A percentile compares a stretch with the other conserved stretches of the same genome.
These are phyloP conservation scores for Stentor roeselii DNA, from an alignment of 73 alveolate genomes.

Conservation along the genomic window DNA sequence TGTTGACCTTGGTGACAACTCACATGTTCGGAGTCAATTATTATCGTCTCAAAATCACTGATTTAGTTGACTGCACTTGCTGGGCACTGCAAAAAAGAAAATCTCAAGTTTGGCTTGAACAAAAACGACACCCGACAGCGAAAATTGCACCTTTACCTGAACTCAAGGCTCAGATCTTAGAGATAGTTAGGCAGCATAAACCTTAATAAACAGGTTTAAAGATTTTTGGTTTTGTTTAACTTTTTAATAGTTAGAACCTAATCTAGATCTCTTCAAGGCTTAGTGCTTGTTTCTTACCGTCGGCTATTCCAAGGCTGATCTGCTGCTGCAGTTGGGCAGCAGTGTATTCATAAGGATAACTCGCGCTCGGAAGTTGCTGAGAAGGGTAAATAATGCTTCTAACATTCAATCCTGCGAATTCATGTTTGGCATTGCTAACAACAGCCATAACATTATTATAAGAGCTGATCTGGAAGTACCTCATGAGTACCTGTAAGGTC, in stretches of 20 bases:
- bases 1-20: neutral
- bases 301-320: neutral
- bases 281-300: neutral
- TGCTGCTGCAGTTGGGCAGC: neutral
- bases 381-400: constrained; percentile 12
- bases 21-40: neutral
- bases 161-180: neutral
- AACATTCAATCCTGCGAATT: neutral
- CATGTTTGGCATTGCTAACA: neutral
- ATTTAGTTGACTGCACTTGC: neutral
- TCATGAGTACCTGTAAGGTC: neutral
- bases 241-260: too few relatives aligned
- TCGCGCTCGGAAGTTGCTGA: neutral
- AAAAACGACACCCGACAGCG: neutral
- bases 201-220: too few relatives aligned
- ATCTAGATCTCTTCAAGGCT: neutral
- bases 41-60: neutral
- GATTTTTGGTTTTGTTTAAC: too few relatives aligned
- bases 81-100: neutral
- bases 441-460: neutral
- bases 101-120: neutral
- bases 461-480: neutral
- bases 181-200: neutral
- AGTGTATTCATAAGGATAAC: constrained; percentile 12
- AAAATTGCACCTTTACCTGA: neutral